These are phyloP conservation scores for Tricholoma saponaceum DNA, from an alignment of 768 basidiomycete genomes.

Conservation along the genomic window DNA sequence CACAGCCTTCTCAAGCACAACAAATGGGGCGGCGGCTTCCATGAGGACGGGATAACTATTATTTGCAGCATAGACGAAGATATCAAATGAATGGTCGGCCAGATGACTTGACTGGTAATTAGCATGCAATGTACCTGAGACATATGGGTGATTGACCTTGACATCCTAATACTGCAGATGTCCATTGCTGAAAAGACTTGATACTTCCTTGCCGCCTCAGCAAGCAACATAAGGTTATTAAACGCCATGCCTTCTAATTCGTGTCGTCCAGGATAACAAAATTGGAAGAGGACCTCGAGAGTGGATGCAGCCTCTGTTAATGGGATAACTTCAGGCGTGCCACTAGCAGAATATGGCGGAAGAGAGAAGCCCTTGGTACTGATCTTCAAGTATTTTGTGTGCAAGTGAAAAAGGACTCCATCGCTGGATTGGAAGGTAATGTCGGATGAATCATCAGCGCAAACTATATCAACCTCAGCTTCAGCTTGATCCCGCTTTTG, in stretches of 20 bases:
- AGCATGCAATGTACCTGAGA: not conserved
- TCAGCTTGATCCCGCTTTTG: not conserved
- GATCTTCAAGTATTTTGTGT: not conserved
- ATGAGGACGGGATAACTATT: not conserved
- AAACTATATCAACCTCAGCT: not conserved
- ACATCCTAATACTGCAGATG: not conserved
- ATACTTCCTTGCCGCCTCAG: slow-evolving; percentile 18
- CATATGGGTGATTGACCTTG: not conserved
- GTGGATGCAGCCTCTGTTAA: not conserved
- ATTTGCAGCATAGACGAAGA: not conserved
- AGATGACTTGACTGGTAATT: not conserved
- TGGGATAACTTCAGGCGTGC: not conserved
- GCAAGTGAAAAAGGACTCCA: not conserved
- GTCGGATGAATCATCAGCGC: not conserved
- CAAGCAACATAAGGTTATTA: not conserved
- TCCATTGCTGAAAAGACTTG: not conserved
- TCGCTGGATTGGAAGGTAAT: not conserved
- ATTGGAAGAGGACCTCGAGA: slow-evolving; percentile 4
- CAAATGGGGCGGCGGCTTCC: not conserved
- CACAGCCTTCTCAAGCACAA: not conserved
- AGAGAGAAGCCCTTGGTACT: not conserved
- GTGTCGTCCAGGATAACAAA: not conserved
- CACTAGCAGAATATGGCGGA: not conserved
- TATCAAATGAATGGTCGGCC: not conserved
- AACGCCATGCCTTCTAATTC: slow-evolving; percentile 4